These are phyloP conservation scores for Candida awuae DNA, from an alignment of 805 yeast species.

Conservation along the genomic window DNA sequence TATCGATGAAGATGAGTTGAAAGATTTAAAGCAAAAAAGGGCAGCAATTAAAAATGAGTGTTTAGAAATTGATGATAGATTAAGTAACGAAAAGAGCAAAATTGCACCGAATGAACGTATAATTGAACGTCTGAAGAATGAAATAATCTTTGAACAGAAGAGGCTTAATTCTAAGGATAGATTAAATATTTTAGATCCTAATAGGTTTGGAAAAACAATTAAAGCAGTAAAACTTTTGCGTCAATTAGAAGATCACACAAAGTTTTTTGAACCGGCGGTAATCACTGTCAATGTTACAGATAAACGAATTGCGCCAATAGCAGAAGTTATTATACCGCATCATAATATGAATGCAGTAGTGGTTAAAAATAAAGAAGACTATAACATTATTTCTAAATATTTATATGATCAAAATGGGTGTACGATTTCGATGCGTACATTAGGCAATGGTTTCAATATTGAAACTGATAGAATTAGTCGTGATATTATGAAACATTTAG, in stretches of 20 bases:
- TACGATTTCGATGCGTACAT: constrained; percentile 49
- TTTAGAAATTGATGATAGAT: constrained; percentile 16
- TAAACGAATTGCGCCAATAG: constrained; percentile 40
- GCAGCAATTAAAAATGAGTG: constrained; percentile 19
- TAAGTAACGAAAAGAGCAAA: constrained; percentile 13
- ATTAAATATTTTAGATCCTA: constrained; percentile 36
- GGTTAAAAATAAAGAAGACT: constrained; percentile 45
- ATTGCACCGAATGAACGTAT: constrained; percentile 9
- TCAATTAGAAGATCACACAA: constrained; percentile 22
- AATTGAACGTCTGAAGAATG: constrained; percentile 15
- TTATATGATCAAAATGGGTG: constrained; percentile 31
- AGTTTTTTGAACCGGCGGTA: constrained; percentile 70
- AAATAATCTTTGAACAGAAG: constrained; percentile 12
- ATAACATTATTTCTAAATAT: constrained; percentile 34
- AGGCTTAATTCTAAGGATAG: constrained; percentile 41
- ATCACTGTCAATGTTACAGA: constrained; percentile 52
- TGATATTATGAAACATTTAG: constrained; percentile 33
- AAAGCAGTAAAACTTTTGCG: constrained; percentile 39
- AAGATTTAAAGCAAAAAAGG: constrained; percentile 21
- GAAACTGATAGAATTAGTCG: constrained; percentile 10
- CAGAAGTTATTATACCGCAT: constrained; percentile 50
- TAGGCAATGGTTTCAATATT: constrained; percentile 12
- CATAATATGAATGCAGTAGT: constrained; percentile 57
- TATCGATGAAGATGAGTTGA: constrained; percentile 16
- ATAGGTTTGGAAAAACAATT: constrained; percentile 20